Evolutionary conservation across 2,329 filamentous ascomycete species (phyloP).

Genomic region (Kalaharituber pfeilii): DNA sequence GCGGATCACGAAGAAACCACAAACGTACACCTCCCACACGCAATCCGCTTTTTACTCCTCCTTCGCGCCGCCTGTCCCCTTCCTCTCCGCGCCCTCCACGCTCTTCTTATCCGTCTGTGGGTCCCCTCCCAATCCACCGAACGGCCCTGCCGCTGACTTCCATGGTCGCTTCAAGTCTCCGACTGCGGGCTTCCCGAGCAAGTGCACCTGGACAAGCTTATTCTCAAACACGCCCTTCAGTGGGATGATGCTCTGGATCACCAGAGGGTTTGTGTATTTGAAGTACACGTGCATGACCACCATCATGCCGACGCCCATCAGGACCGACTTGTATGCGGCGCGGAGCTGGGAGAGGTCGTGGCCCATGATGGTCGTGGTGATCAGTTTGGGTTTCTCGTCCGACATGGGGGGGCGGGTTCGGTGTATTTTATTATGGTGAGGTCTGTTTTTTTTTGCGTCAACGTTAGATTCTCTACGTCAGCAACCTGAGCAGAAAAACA

Average conservation of each 20-base stretch:
- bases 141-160: slow-evolving; percentile 78
- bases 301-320: slow-evolving; percentile 98
- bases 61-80: slow-evolving; percentile 53
- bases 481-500: not conserved
- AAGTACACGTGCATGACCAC: slow-evolving; percentile 96
- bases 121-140: slow-evolving; percentile 49
- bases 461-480: not conserved
- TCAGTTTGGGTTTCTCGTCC: slow-evolving; percentile 82
- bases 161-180: slow-evolving; percentile 92
- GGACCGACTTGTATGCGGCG: slow-evolving; percentile 68
- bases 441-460: slow-evolving; percentile 45
- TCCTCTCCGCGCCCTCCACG: slow-evolving; percentile 61
- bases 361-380: slow-evolving; percentile 89
- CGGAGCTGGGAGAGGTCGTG: slow-evolving; percentile 83
- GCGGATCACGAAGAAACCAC: too few relatives aligned
- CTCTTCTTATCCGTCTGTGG: slow-evolving; percentile 87
- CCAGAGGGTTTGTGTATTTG: slow-evolving; percentile 97
- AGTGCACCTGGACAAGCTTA: slow-evolving; percentile 90
- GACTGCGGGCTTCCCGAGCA: slow-evolving; percentile 68
- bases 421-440: slow-evolving; percentile 97
- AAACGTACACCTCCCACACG: too few relatives aligned
- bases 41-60: slow-evolving; percentile 46
- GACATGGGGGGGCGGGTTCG: slow-evolving; percentile 89
- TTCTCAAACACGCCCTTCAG: slow-evolving; percentile 89
- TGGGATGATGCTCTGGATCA: slow-evolving; percentile 97